Conservation (phyloP, 2,329 filamentous ascomycete genomes). For the Lasiodiplodia gonubiensis region DNA sequence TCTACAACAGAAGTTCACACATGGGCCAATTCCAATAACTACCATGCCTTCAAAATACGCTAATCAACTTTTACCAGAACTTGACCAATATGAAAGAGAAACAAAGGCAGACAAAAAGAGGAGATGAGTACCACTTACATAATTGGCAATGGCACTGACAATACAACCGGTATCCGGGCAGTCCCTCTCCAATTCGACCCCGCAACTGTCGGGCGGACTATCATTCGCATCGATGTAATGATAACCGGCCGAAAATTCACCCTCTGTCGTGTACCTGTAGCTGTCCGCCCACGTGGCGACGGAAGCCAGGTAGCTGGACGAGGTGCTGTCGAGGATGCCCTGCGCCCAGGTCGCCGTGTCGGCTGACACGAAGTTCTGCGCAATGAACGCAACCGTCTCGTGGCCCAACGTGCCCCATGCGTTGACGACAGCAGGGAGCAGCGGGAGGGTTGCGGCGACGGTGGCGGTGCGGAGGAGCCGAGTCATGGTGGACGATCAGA, state of each 20-base stretch:
- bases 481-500: not conserved
- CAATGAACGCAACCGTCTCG: conserved; percentile 61
- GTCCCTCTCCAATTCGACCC: conserved; percentile 58
- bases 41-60: not conserved
- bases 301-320: conserved; percentile 55
- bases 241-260: conserved; percentile 53
- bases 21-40: not conserved
- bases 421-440: conserved; percentile 31
- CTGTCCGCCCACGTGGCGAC: conserved; percentile 62
- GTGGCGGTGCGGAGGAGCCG: conserved; percentile 33
- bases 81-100: not conserved
- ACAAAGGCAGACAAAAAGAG: not conserved
- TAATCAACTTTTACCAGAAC: not conserved
- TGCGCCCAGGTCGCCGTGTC: conserved; percentile 53
- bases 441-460: conserved; percentile 28
- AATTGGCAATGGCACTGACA: conserved; percentile 61
- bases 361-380: conserved; percentile 54
- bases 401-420: conserved; percentile 63
- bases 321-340: conserved; percentile 51
- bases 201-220: conserved; percentile 54
- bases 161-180: conserved; percentile 58
- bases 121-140: conserved; percentile 37
- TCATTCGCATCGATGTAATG: conserved; percentile 61
- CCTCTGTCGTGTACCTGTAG: conserved; percentile 56
- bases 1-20: not conserved